Conservation (phyloP, 306 rosid genomes). For the Vigna radiata region DNA sequence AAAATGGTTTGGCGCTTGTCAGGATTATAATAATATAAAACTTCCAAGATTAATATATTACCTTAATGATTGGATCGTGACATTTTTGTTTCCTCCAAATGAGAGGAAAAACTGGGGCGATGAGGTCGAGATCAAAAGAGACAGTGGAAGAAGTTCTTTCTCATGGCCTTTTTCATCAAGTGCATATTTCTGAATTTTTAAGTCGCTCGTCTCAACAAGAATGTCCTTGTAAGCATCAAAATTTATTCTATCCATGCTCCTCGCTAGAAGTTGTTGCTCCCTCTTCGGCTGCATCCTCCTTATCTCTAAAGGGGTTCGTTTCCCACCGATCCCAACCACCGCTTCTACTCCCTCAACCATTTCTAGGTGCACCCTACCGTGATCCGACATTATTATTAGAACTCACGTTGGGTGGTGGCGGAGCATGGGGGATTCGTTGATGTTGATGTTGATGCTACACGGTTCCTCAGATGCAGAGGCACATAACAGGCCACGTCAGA, state of each 20-base stretch:
- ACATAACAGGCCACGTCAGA: conserved; percentile 64
- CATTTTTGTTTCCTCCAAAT: conserved; percentile 70
- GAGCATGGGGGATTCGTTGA: conserved; percentile 52
- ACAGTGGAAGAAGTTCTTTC: conserved; percentile 76
- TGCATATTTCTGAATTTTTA: conserved; percentile 79
- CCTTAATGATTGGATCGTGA: conserved; percentile 77
- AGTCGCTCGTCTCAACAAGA: conserved; percentile 83
- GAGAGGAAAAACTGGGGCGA: conserved; percentile 55
- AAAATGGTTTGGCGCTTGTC: conserved; percentile 40
- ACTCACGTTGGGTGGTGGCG: not conserved
- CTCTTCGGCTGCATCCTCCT: conserved; percentile 56
- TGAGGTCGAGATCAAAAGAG: conserved; percentile 56
- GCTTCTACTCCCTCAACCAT: conserved; percentile 62
- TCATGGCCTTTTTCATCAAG: conserved; percentile 75
- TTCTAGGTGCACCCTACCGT: conserved; percentile 58
- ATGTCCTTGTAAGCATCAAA: conserved; percentile 89
- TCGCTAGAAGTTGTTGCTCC: conserved; percentile 50
- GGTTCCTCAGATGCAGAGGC: conserved; percentile 84
- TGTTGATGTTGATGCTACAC: conserved; percentile 54
- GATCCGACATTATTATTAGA: conserved; percentile 42
- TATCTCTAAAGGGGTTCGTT: conserved; percentile 74
- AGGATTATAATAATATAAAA: conserved; percentile 60
- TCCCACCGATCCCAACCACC: conserved; percentile 81
- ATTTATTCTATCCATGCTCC: conserved; percentile 73
- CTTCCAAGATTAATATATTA: conserved; percentile 62